These are phyloP conservation scores for Priceomyces castillae DNA, from an alignment of 805 yeast genomes.

Conservation along the genomic window DNA sequence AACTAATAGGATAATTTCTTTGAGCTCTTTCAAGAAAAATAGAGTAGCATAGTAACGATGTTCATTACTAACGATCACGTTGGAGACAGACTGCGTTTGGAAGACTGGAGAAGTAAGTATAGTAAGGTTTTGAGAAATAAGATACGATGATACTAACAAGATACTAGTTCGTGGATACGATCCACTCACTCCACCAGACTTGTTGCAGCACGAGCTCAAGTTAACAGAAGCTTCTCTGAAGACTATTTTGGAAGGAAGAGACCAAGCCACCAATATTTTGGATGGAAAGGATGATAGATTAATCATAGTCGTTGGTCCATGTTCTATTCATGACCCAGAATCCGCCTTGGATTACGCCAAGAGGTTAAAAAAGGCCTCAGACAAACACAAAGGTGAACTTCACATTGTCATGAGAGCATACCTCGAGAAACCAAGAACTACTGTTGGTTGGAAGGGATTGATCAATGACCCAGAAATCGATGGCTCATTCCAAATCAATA, in stretches of 20 bases:
- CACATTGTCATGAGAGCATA: slow-evolving; percentile 95
- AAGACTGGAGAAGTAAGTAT: slow-evolving; percentile 49
- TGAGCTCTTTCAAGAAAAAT: too few relatives aligned
- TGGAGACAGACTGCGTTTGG: slow-evolving; percentile 76
- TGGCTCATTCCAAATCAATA: slow-evolving; percentile 88
- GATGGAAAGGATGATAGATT: slow-evolving; percentile 84
- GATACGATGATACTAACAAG: not conserved
- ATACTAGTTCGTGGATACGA: slow-evolving; percentile 71
- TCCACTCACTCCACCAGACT: slow-evolving; percentile 93
- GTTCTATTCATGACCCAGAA: slow-evolving; percentile 91
- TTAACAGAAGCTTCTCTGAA: slow-evolving; percentile 57
- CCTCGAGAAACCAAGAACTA: slow-evolving; percentile 96
- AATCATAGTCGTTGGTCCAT: slow-evolving; percentile 91
- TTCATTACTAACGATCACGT: slow-evolving; percentile 79
- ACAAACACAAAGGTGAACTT: slow-evolving; percentile 68
- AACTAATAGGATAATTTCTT: too few relatives aligned
- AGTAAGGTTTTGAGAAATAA: too few relatives aligned
- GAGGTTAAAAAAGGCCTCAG: slow-evolving; percentile 55
- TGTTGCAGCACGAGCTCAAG: slow-evolving; percentile 82
- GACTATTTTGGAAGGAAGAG: slow-evolving; percentile 72
- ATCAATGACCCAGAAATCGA: slow-evolving; percentile 97
- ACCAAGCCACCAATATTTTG: slow-evolving; percentile 67
- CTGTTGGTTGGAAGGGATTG: slow-evolving; percentile 98
- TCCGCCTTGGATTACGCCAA: slow-evolving; percentile 90
- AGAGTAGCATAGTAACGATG: slow-evolving; percentile 43